Evolutionary conservation across 805 yeast genomes (phyloP), one percentile per base, ranked within the genome.

Genomic region (Geotrichum ghanense): DNA sequence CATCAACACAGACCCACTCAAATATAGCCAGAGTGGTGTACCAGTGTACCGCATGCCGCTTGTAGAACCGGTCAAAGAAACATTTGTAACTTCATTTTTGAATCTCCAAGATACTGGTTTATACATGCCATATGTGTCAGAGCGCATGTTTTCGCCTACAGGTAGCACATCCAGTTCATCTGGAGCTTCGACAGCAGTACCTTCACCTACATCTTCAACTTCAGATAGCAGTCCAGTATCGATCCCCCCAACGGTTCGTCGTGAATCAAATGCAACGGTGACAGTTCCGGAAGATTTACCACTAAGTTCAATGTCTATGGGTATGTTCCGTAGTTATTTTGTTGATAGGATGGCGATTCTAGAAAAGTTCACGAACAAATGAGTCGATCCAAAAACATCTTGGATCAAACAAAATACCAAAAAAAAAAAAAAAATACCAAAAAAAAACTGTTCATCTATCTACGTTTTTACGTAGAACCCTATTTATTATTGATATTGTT

Each of bases 291-390:
- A 16, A n/a, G 46, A 22, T 5, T 6, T 31, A 4, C 37, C 17
- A 7, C 17, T 26, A 14, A 19, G 41, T 24, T 24, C 44, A 6
- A 41, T 22, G 17, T 43, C 42, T 12, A 46, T 50, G 48, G 52
- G 44, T 17, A 45, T 46, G 24, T 54, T 51, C 51, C 50, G 52
- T 42, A 47, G 48, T 10, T 54, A 54, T 37, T 51, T 50, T 23
- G 24, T 42, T n/a, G 58, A 54, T 41, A 47, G 58, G 12, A 47
- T 54, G 55, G 53, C 50, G 43, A 53, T 54, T 43, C 41, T 54
- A 23, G 53, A 53, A 41, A 45, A 49, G 37, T 31, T n/a, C n/a
- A n/a, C n/a, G n/a, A n/a, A n/a, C n/a, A n/a, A n/a, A n/a, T n/a
- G n/a, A n/a, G n/a, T n/a, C n/a, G n/a, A n/a, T n/a, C n/a, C n/a